These are phyloP conservation scores for Friedmanniomyces endolithicus DNA, from an alignment of 495 filamentous ascomycete species.

Conservation along the genomic window DNA sequence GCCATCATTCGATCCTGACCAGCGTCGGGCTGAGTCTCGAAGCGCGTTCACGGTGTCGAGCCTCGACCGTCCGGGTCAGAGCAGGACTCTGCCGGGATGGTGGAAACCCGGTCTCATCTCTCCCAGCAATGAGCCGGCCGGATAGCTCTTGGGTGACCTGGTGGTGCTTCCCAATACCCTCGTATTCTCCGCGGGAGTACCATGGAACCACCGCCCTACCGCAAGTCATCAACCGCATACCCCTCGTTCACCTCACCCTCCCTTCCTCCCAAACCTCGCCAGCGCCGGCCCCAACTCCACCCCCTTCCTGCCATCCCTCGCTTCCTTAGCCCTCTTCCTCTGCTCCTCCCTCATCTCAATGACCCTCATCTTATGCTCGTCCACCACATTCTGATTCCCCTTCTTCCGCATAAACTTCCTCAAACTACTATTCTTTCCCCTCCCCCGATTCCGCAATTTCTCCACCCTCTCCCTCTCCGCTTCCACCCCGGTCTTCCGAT, in stretches of 20 bases:
- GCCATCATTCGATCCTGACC: too few relatives aligned
- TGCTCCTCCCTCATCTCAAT: conserved; percentile 55
- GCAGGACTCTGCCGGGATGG: too few relatives aligned
- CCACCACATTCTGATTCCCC: conserved; percentile 77
- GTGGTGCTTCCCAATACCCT: too few relatives aligned
- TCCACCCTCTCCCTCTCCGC: conserved; percentile 45
- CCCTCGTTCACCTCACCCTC: conserved; percentile 7
- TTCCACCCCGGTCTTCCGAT: conserved; percentile 38
- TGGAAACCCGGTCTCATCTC: too few relatives aligned
- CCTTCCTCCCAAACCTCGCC: conserved; percentile 52
- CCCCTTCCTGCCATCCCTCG: conserved; percentile 43
- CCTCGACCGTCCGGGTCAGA: too few relatives aligned
- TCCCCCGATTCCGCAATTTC: conserved; percentile 57
- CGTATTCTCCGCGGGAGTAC: too few relatives aligned
- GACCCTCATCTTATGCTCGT: conserved; percentile 64
- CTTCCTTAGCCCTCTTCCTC: conserved; percentile 48
- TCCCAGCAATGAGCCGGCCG: too few relatives aligned
- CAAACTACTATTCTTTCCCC: conserved; percentile 84
- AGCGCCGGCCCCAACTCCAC: conserved; percentile 60
- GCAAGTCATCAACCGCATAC: background rate
- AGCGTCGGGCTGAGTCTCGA: too few relatives aligned
- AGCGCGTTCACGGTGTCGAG: too few relatives aligned
- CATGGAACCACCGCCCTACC: too few relatives aligned
- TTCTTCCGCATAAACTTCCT: conserved; percentile 84
- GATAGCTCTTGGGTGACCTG: too few relatives aligned